phyloP scores from a whole-genome alignment of 2,329 filamentous ascomycete genomes.

The Alternaria gaisen region DNA sequence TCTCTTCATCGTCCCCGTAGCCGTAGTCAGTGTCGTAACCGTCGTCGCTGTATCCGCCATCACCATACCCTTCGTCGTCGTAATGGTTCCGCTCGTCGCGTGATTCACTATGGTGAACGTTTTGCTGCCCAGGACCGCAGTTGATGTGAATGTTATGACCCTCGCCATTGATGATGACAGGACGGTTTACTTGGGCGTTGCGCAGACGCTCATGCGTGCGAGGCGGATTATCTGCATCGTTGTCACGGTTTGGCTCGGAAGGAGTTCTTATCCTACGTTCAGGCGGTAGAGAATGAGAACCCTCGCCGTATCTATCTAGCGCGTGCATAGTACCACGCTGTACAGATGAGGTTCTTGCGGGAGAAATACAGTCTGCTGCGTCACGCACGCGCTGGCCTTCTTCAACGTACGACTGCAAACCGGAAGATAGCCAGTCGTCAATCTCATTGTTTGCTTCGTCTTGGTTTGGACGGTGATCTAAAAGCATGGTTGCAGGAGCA shows the following conservation, averaged over 20 bases:
- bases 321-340: no score
- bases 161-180: background rate
- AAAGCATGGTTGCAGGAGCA: background rate
- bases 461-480: background rate
- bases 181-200: background rate
- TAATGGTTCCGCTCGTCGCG: background rate
- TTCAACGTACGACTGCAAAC: background rate
- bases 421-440: background rate
- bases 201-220: background rate
- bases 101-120: background rate
- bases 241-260: no score
- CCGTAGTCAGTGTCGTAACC: background rate
- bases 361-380: background rate
- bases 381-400: background rate
- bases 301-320: background rate
- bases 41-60: background rate
- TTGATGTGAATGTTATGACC: background rate
- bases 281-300: background rate
- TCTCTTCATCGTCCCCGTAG: background rate
- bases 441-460: background rate
- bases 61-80: background rate
- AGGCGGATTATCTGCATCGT: background rate
- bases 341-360: background rate
- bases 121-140: background rate
- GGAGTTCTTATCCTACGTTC: background rate